Evolutionary conservation across 1,284 basidiomycete species (phyloP).

Genomic region (Heimioporus retisporus): DNA sequence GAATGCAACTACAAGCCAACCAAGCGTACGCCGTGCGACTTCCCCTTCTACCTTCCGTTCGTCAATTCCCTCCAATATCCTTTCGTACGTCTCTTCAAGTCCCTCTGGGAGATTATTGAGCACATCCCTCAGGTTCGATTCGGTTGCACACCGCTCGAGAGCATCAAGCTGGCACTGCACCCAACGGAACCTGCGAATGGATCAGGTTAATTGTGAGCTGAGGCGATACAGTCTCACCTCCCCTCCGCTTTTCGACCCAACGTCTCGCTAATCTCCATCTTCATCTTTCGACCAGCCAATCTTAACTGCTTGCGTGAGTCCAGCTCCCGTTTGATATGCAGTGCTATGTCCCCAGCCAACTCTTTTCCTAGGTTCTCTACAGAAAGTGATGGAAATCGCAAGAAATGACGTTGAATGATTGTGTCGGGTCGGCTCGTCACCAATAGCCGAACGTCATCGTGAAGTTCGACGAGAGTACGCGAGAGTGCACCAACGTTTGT

Average conservation of each 20-base stretch:
- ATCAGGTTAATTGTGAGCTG: background rate
- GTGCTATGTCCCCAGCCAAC: no score
- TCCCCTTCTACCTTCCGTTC: slow-evolving; percentile 7
- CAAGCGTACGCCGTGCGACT: slow-evolving; percentile 1
- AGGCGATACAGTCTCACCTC: background rate
- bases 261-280: no score
- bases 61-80: slow-evolving; percentile 7
- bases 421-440: slow-evolving; percentile 10
- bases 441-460: slow-evolving; percentile 10
- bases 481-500: slow-evolving; percentile 5
- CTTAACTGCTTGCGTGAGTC: no score
- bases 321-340: no score
- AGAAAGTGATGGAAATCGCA: no score
- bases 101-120: background rate
- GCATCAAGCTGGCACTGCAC: slow-evolving; percentile 14
- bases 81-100: slow-evolving; percentile 8
- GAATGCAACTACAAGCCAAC: slow-evolving; percentile 8
- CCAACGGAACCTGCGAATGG: slow-evolving; percentile 11
- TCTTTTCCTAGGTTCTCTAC: no score
- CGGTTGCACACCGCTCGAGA: slow-evolving; percentile 6
- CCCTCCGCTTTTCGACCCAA: slow-evolving; percentile 1
- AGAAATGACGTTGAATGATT: background rate
- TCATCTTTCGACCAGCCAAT: no score
- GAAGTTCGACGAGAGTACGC: background rate
- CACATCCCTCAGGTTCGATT: background rate